Conservation (phyloP, 2,329 filamentous ascomycete genomes). For the Aureobasidium lini region DNA sequence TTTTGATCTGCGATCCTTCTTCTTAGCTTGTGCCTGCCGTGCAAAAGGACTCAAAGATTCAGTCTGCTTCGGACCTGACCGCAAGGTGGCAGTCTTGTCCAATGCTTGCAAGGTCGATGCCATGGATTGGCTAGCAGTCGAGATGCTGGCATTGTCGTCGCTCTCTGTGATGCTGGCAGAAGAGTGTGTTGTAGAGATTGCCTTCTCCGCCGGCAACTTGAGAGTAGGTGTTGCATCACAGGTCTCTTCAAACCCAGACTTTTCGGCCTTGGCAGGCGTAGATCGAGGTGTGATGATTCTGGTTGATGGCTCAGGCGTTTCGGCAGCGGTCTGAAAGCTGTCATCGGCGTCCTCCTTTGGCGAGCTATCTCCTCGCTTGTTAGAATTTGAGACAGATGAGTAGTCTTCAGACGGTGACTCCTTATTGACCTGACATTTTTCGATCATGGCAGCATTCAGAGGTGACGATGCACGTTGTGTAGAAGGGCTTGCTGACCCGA, state of each 20-base stretch:
- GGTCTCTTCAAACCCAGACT: neutral
- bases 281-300: neutral
- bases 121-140: neutral
- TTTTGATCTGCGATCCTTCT: conserved; percentile 19
- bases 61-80: conserved; percentile 28
- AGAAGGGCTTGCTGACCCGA: neutral
- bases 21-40: conserved; percentile 17
- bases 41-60: conserved; percentile 28
- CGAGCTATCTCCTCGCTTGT: neutral
- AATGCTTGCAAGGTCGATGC: neutral
- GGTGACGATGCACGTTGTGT: neutral
- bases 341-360: conserved; percentile 22
- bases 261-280: too few species aligned
- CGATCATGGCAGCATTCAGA: neutral
- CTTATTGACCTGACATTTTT: neutral
- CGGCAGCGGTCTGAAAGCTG: conserved; percentile 27
- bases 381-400: neutral
- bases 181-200: neutral
- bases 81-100: conserved; percentile 17
- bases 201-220: neutral
- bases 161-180: neutral
- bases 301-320: conserved; percentile 16
- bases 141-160: neutral
- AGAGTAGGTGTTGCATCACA: neutral
- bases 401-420: neutral